Conservation (phyloP, 805 yeast species). For the Spathaspora gorwiae region DNA sequence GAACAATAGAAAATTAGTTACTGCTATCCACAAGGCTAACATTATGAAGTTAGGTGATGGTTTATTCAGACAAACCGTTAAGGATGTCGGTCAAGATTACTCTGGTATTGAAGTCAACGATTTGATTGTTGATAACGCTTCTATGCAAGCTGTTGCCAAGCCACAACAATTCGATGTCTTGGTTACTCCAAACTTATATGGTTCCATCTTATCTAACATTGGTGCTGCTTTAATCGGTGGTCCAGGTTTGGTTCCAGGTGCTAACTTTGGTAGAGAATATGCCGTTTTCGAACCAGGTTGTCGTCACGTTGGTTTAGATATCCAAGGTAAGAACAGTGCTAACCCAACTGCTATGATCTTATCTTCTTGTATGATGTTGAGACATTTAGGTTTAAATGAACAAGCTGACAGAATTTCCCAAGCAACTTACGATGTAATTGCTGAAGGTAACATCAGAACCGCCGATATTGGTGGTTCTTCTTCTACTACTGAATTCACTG, state of each 20-base stretch:
- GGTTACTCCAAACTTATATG: constrained; percentile 97
- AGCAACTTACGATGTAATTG: constrained; percentile 86
- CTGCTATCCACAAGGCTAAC: constrained; percentile 98
- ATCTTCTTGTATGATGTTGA: constrained; percentile 85
- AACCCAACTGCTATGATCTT: constrained; percentile 98
- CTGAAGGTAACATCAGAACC: constrained; percentile 82
- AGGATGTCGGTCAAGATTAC: constrained; percentile 78
- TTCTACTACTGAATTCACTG: constrained; percentile 90
- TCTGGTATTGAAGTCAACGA: constrained; percentile 80
- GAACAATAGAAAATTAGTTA: constrained; percentile 87
- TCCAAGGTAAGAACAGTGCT: constrained; percentile 90
- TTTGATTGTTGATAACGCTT: constrained; percentile 97
- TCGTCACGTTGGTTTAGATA: constrained; percentile 97
- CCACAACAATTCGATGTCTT: constrained; percentile 98
- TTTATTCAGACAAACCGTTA: constrained; percentile 89
- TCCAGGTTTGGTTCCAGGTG: constrained; percentile 98
- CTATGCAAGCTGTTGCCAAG: constrained; percentile 98
- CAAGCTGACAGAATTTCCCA: constrained; percentile 81
- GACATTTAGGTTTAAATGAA: constrained; percentile 86
- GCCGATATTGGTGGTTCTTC: constrained; percentile 88
- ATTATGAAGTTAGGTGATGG: constrained; percentile 99
- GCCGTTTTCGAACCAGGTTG: constrained; percentile 99
- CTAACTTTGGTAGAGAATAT: constrained; percentile 94
- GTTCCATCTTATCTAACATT: constrained; percentile 93
- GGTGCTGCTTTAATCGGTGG: constrained; percentile 98